Base-by-base conservation (phyloP, 2,329 filamentous ascomycete genomes). In the Lachnellula hyalina region DNA sequence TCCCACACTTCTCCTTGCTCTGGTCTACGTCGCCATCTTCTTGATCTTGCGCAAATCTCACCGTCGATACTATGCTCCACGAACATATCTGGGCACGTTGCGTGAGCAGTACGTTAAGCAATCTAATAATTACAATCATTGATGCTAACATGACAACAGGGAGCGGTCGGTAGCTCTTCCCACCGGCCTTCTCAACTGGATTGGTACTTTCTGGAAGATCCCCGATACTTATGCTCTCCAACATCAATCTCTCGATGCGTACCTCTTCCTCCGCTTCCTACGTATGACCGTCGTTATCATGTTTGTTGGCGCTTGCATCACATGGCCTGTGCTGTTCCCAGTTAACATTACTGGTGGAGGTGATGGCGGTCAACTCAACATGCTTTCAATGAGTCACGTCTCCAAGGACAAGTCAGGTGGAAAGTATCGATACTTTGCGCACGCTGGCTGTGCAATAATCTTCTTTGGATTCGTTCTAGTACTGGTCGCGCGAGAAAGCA, bases 191-290 rank as follows among this genome's bases (percentile, higher is more conserved):
- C 74, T 88, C 64, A 82, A 86, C 63, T 91, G 87, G 87, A 71
- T 90, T 55, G 72, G 73, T 9, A 75, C 79, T 12, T 88, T 90
- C 72, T 86, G 82, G 74, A 80, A 79, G 63, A 79, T 82, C 44
- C 80, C 81, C 3, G 92, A 97, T 69, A 84, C 85, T 41, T 90
- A 89, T 67, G 83, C 92, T 25, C 82, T 97, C 21, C 89, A 94
- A 66, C 90, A 96, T 74, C 90, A 93, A 69, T 95, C 91, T 0
- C 82, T 99, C 59, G 93, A 99, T 70, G 89, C 88, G 34, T 97
- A 93, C 71, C 84, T 97, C 50, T 90, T 95, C 70, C 78, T 97
- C 28, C 90, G 93, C 36, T 96, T 93, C 67, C 74, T 97, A 60
- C 90, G 91, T 67, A 86, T 94, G 52, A 76, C 86, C 28, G 82